Base-by-base conservation (phyloP, 169 alveolate genomes). In the Pseudocohnilembus persalinus region DNA sequence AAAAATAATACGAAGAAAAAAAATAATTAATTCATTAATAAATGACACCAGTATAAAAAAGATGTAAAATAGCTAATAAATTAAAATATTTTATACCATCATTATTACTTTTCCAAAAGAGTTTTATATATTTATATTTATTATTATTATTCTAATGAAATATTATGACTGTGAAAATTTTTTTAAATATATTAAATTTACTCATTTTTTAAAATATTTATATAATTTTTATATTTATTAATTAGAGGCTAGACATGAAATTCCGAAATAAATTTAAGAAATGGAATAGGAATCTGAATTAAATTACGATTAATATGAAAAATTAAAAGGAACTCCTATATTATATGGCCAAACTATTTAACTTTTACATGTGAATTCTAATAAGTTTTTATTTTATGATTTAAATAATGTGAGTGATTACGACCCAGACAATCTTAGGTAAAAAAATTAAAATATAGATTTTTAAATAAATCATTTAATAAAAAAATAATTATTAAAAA, bases 231-330 rank as follows among this genome's bases (percentile, higher is more conserved):
- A 49, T 49, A 11, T 11, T 49, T 25, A n/a, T n/a, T 29, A 63
- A n/a, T 31, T 78, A 85, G 89, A 80, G 34, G 89, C 89, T 0
- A 68, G 83, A 85, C 30, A 64, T 31, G 80, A 68, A 29, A 85
- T 85, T 0, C 89, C 89, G 1, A 85, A 85, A 85, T 32, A 77
- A 29, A 85, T 85, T 34, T 78, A 85, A 31, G 76, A 75, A 25
- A 85, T 85, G 89, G 89, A 85, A 79, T 85, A 85, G 33, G 89
- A 85, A 73, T 74, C 85, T 0, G 28, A 32, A 32, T 85, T 79
- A n/a, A 85, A 85, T 73, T 74, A 85, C 73, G 89, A 85, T 1
- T 74, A 85, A 31, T 85, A 85, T 78, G 89, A 85, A 73, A 85
- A 85, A 28, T 68, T 78, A 1, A 85, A 85, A 85, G 85, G 89